Percentiles rank a stretch among this genome's conserved stretches.
Conservation (phyloP, 2,329 filamentous ascomycete species). For the Lachnum nothofagi region DNA sequence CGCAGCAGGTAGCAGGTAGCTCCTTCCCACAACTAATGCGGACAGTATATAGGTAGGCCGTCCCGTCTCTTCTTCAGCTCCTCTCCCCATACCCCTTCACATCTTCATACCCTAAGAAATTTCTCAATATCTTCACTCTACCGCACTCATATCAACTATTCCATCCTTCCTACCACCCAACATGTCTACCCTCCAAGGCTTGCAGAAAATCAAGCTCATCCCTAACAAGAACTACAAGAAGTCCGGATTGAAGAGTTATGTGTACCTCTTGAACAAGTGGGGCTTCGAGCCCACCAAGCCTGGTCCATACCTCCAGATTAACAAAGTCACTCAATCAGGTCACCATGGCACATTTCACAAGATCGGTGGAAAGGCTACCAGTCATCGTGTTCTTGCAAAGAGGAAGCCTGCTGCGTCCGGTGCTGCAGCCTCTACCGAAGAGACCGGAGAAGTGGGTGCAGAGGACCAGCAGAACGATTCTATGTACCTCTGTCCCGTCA, state of each 20-base stretch:
- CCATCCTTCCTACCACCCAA: conserved; percentile 5
- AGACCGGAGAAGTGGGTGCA: conserved; percentile 48
- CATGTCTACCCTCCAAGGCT: conserved; percentile 29
- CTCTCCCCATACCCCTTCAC: background rate
- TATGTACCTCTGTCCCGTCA: conserved; percentile 58
- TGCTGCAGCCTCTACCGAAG: conserved; percentile 29
- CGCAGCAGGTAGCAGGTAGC: background rate
- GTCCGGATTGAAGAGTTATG: conserved; percentile 59
- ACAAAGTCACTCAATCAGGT: conserved; percentile 33
- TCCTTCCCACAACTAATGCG: background rate
- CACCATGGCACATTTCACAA: conserved; percentile 44
- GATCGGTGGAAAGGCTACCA: conserved; percentile 44
- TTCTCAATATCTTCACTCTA: too few species aligned
- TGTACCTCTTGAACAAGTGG: conserved; percentile 56
- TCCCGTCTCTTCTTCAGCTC: background rate
- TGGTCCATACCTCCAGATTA: conserved; percentile 54
- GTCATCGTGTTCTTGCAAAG: conserved; percentile 46
- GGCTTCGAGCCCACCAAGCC: conserved; percentile 57
- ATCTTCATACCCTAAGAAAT: background rate
- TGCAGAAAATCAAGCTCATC: conserved; percentile 44
- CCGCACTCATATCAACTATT: background rate
- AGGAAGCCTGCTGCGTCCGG: conserved; percentile 34
- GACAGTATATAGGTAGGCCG: background rate
- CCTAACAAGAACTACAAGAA: conserved; percentile 56
- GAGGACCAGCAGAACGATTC: conserved; percentile 65